Conservation (phyloP, 2,329 filamentous ascomycete genomes). For the Neopestalotiopsis clavispora region DNA sequence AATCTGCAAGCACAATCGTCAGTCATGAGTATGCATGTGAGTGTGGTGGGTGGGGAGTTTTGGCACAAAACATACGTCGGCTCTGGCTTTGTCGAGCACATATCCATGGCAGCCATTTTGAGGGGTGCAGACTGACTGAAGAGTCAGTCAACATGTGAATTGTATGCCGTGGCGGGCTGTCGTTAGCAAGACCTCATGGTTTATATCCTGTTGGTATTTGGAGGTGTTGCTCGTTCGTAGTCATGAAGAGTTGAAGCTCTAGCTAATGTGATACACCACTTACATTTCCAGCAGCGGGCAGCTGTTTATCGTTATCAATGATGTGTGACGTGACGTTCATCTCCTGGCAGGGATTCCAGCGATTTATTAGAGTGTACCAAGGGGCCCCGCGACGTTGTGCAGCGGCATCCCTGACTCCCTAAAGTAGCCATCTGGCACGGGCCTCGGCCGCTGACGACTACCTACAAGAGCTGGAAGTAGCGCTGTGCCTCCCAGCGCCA, state of each 20-base stretch:
- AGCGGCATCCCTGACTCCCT: neutral
- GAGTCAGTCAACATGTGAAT: neutral
- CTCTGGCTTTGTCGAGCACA: conserved; percentile 39
- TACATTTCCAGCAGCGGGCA: neutral
- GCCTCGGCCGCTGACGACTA: neutral
- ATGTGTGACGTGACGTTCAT: neutral
- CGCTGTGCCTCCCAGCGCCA: neutral
- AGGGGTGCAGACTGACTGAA: neutral
- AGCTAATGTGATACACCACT: neutral
- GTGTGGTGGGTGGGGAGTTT: conserved; percentile 12
- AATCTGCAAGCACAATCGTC: conserved; percentile 56
- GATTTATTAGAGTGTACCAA: neutral
- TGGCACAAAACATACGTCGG: conserved; percentile 32
- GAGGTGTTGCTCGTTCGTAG: neutral
- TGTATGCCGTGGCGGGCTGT: neutral
- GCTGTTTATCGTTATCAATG: neutral
- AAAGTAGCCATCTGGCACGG: neutral
- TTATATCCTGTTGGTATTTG: neutral
- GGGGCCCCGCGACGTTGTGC: neutral
- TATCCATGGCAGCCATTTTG: conserved; percentile 32
- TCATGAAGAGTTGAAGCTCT: no score
- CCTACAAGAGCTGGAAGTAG: neutral
- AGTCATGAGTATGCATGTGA: conserved; percentile 13
- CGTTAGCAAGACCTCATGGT: neutral
- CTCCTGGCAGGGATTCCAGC: neutral